Evolutionary conservation across 306 rosid species (phyloP).

Genomic region (Senna siamea): DNA sequence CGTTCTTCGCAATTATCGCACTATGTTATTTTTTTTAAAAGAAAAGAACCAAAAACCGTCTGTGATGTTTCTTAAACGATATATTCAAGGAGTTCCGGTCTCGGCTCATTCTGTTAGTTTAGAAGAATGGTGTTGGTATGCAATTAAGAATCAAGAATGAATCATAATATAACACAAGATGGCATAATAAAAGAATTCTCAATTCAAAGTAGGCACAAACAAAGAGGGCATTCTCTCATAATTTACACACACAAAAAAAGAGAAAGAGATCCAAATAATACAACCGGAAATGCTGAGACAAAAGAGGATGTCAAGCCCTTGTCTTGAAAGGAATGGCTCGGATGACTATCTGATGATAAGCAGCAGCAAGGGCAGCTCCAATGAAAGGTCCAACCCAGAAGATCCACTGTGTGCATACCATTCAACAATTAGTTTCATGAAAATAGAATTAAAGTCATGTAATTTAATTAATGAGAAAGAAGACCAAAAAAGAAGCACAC

Average conservation of each 20-base stretch:
- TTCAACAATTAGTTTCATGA: background rate
- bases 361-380: constrained; percentile 92
- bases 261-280: constrained; percentile 27
- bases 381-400: constrained; percentile 97
- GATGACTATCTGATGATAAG: constrained; percentile 83
- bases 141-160: background rate
- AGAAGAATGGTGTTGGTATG: too few species aligned
- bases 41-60: too few species aligned
- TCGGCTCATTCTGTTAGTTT: too few species aligned
- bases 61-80: too few species aligned
- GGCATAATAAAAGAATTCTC: constrained; percentile 42
- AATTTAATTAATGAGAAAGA: background rate
- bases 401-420: constrained; percentile 67
- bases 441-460: background rate
- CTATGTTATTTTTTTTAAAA: too few species aligned
- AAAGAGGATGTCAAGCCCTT: constrained; percentile 43
- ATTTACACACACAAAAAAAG: constrained; percentile 45
- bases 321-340: constrained; percentile 92
- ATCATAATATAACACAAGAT: background rate
- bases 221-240: constrained; percentile 24
- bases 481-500: constrained; percentile 10
- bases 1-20: too few species aligned
- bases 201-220: constrained; percentile 41
- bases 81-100: too few species aligned
- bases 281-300: too few species aligned